phyloP scores from a whole-genome alignment of 192 early-diverging fungal species.

The Haplosporangium gracile region DNA sequence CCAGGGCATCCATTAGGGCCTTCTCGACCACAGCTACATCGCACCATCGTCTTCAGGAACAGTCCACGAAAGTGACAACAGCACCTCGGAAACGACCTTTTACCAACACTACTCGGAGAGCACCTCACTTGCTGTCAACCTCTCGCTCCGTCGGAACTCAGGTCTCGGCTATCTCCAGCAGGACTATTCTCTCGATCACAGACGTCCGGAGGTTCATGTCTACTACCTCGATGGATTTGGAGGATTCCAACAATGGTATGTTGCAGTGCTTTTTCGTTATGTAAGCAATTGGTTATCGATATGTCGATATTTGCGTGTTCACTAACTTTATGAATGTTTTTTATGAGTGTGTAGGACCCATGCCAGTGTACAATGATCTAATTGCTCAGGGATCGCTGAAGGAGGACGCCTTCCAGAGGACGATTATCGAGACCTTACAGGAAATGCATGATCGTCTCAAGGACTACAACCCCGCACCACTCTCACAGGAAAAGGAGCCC shows the following conservation, averaged over 20 bases:
- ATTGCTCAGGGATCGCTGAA: constrained; percentile 69
- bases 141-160: background rate
- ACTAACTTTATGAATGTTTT: background rate
- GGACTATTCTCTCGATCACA: background rate
- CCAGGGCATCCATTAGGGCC: background rate
- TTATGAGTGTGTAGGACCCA: constrained; percentile 45
- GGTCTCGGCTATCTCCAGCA: background rate
- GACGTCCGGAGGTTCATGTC: constrained; percentile 1
- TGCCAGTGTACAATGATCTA: constrained; percentile 58
- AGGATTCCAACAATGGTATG: background rate
- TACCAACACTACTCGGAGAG: background rate
- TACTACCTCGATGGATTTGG: background rate
- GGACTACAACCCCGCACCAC: constrained; percentile 66
- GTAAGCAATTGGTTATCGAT: background rate
- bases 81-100: background rate
- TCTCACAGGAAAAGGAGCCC: constrained; percentile 8
- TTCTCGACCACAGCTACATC: background rate
- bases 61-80: background rate
- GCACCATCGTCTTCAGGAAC: background rate
- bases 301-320: background rate
- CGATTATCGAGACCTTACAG: constrained; percentile 75
- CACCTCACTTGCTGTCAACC: background rate
- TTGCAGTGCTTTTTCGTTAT: background rate
- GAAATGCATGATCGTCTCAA: constrained; percentile 72
- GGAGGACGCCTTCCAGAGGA: constrained; percentile 76